Conservation (phyloP, 257 asterid genomes). For the Paulownia fortunei region DNA sequence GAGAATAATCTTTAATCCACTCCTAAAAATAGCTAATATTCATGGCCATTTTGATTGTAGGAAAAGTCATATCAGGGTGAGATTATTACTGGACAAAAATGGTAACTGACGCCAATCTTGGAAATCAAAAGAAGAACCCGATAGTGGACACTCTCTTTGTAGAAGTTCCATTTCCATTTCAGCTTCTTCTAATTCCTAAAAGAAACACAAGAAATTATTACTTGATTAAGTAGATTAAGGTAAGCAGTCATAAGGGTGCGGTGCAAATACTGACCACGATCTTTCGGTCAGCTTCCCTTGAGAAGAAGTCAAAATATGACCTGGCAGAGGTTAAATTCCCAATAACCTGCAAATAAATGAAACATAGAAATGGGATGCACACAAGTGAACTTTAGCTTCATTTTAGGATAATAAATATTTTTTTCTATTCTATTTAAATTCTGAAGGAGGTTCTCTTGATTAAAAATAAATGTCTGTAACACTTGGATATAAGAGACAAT, state of each 20-base stretch:
- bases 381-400: conserved; percentile 11
- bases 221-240: conserved; percentile 25
- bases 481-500: conserved; percentile 9
- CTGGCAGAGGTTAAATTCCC: conserved; percentile 61
- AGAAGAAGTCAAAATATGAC: conserved; percentile 67
- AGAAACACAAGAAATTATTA: conserved; percentile 30
- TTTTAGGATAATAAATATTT: conserved; percentile 4
- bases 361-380: conserved; percentile 16
- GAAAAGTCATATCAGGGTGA: conserved; percentile 20
- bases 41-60: neutral
- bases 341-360: conserved; percentile 53
- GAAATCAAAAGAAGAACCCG: conserved; percentile 54
- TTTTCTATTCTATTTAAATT: conserved; percentile 2
- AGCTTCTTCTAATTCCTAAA: conserved; percentile 93
- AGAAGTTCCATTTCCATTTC: conserved; percentile 94
- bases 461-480: neutral
- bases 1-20: neutral
- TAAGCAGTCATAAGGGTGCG: conserved; percentile 25
- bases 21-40: conserved; percentile 22
- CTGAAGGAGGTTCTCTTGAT: neutral
- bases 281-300: conserved; percentile 57
- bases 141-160: conserved; percentile 57
- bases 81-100: conserved; percentile 61
- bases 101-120: conserved; percentile 67
- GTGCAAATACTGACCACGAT: conserved; percentile 41